Conservation (phyloP, 768 basidiomycete genomes). For the Mycena rosella region DNA sequence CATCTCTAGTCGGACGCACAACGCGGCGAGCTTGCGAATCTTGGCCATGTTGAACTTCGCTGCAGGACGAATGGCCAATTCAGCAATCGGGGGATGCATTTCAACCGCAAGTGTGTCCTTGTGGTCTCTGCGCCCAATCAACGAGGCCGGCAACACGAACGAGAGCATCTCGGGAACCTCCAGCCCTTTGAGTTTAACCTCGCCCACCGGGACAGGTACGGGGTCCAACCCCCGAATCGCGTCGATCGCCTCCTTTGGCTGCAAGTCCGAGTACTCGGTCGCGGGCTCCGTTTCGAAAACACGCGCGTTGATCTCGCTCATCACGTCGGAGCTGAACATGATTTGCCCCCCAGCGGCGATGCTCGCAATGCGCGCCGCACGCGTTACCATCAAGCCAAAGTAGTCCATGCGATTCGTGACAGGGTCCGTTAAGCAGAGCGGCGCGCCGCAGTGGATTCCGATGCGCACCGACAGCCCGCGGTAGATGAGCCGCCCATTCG, state of each 20-base stretch:
- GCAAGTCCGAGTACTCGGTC: constrained; percentile 70
- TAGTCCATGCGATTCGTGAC: constrained; percentile 98
- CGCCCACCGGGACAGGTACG: constrained; percentile 81
- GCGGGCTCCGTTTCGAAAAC: constrained; percentile 66
- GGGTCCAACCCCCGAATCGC: constrained; percentile 82
- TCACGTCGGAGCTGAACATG: constrained; percentile 89
- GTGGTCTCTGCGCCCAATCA: constrained; percentile 79
- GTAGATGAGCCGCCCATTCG: constrained; percentile 75
- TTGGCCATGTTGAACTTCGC: constrained; percentile 81
- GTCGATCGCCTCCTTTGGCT: constrained; percentile 74
- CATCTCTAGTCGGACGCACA: constrained; percentile 86
- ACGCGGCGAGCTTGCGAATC: constrained; percentile 76
- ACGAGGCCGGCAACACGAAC: constrained; percentile 81
- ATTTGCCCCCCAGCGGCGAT: constrained; percentile 94
- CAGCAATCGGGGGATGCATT: constrained; percentile 46
- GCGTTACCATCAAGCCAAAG: constrained; percentile 96
- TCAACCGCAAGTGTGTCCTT: constrained; percentile 49
- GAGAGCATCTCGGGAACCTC: constrained; percentile 92
- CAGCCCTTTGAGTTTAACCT: constrained; percentile 93
- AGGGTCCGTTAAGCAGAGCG: constrained; percentile 91
- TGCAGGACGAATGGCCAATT: constrained; percentile 65
- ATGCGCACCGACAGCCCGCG: constrained; percentile 96
- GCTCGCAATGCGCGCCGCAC: constrained; percentile 86
- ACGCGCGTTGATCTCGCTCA: constrained; percentile 81
- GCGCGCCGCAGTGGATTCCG: constrained; percentile 95